phyloP scores from a whole-genome alignment of 805 yeast species.

The Cephaloascus fragrans region DNA sequence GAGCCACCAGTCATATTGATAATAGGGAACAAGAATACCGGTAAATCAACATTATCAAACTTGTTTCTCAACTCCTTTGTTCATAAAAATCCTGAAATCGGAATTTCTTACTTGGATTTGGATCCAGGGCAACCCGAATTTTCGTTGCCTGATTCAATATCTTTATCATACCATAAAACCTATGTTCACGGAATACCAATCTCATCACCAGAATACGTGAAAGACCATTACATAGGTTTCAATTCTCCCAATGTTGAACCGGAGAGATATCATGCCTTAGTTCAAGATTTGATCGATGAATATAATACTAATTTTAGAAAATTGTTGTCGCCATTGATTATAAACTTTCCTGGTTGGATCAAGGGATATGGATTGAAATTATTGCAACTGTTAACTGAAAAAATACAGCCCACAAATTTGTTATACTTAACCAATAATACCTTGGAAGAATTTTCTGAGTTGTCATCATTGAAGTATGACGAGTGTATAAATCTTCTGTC shows the following conservation, averaged over 20 bases:
- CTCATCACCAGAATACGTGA: conserved; percentile 2
- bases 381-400: conserved; percentile 34
- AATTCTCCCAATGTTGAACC: conserved; percentile 65
- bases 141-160: conserved; percentile 61
- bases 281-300: conserved; percentile 27
- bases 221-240: conserved; percentile 46
- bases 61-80: conserved; percentile 41
- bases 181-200: neutral
- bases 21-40: conserved; percentile 66
- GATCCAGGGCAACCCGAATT: conserved; percentile 90
- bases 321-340: conserved; percentile 31
- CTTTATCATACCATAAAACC: conserved; percentile 29
- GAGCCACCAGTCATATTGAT: conserved; percentile 20
- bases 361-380: conserved; percentile 76
- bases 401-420: conserved; percentile 44
- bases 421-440: conserved; percentile 30
- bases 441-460: conserved; percentile 19
- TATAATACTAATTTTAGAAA: conserved; percentile 12
- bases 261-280: conserved; percentile 32
- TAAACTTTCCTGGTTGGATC: conserved; percentile 88
- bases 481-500: conserved; percentile 7
- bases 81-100: conserved; percentile 10
- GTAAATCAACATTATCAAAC: conserved; percentile 67
- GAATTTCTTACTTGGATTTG: conserved; percentile 52
- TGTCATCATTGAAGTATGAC: conserved; percentile 15